phyloP scores from a whole-genome alignment of 2,329 filamentous ascomycete genomes.

The Calonectria honghensis region DNA sequence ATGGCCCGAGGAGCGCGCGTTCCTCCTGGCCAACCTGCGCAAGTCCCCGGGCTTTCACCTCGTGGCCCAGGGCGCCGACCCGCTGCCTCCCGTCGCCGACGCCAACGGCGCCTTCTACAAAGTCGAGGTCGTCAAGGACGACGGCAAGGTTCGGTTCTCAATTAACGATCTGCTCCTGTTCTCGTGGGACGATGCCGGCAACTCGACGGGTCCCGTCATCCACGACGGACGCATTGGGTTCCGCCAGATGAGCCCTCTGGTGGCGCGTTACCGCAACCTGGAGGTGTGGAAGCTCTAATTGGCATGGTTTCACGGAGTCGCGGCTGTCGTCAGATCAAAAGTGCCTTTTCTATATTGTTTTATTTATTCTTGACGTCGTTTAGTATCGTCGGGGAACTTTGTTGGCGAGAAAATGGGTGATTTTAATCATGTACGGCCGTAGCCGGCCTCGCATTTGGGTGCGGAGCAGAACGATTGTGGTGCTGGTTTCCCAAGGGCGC shows the following conservation, averaged over 20 bases:
- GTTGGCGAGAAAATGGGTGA: background rate
- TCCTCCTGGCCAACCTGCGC: constrained; percentile 50
- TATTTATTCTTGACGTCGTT: no score
- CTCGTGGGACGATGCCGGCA: constrained; percentile 47
- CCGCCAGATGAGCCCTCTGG: constrained; percentile 50
- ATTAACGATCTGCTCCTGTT: constrained; percentile 46
- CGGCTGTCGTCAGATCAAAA: background rate
- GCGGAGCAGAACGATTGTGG: background rate
- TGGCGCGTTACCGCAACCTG: constrained; percentile 49
- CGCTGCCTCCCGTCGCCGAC: constrained; percentile 48
- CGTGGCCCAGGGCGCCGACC: constrained; percentile 51
- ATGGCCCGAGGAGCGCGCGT: constrained; percentile 51
- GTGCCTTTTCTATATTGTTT: background rate
- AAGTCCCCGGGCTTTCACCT: constrained; percentile 52
- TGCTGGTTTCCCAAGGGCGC: background rate
- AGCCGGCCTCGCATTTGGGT: background rate
- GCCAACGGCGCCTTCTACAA: constrained; percentile 48
- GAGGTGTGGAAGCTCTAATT: constrained; percentile 49
- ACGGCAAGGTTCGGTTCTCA: constrained; percentile 43
- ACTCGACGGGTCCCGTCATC: constrained; percentile 48
- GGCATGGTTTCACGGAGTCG: background rate
- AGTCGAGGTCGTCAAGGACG: constrained; percentile 50
- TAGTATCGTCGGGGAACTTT: background rate
- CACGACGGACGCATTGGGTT: constrained; percentile 48
- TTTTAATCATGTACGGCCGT: background rate